These are phyloP conservation scores for Arthrobotrys sphaeroides DNA, from an alignment of 2,329 filamentous ascomycete genomes.

Conservation along the genomic window DNA sequence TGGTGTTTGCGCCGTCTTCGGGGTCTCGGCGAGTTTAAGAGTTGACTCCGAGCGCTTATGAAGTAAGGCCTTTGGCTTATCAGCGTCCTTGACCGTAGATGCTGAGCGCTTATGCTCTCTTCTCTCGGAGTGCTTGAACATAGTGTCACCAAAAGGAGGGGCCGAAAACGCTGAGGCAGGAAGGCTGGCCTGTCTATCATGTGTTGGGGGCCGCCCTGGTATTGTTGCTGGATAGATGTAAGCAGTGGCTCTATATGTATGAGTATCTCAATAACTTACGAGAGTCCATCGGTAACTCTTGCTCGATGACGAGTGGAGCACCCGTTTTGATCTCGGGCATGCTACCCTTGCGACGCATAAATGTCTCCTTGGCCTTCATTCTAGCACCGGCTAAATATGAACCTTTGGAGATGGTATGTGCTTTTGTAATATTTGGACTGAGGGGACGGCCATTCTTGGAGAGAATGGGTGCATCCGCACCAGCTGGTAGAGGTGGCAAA, in stretches of 20 bases:
- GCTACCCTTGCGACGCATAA: constrained; percentile 69
- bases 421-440: constrained; percentile 42
- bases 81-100: constrained; percentile 36
- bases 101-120: constrained; percentile 50
- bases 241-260: constrained; percentile 38
- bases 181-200: constrained; percentile 65
- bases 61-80: constrained; percentile 39
- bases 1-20: constrained; percentile 23
- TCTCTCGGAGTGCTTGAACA: constrained; percentile 38
- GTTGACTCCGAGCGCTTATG: constrained; percentile 48
- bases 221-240: constrained; percentile 68
- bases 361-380: constrained; percentile 57
- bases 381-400: constrained; percentile 53
- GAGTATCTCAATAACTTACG: constrained; percentile 67
- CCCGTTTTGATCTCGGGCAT: constrained; percentile 71
- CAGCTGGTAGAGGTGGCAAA: constrained; percentile 47
- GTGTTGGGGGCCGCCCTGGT: constrained; percentile 71
- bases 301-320: constrained; percentile 64
- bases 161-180: constrained; percentile 44
- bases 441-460: constrained; percentile 46
- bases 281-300: constrained; percentile 75
- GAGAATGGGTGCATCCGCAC: constrained; percentile 15
- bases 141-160: constrained; percentile 43
- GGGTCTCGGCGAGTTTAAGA: constrained; percentile 32
- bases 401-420: constrained; percentile 37